Base-by-base conservation (phyloP, 768 basidiomycete genomes). In the Pleurotus pulmonarius region DNA sequence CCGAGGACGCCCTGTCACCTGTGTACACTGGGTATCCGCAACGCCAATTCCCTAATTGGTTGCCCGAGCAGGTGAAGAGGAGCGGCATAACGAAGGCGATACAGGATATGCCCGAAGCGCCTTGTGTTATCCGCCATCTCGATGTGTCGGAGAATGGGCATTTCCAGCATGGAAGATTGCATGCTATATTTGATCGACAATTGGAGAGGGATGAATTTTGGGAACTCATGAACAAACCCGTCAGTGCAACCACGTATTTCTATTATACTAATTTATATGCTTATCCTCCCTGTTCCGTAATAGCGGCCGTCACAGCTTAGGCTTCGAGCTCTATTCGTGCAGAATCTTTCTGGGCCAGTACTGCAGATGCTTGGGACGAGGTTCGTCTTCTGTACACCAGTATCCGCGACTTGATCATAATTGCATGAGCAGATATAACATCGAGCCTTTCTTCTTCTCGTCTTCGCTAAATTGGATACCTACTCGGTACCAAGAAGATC, bases 401-500 rank as follows among this genome's bases (percentile, higher is more conserved):
- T 34, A 11, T 9, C 29, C 29, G 29, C 29, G 8, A 34, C 29
- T 29, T 9, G 11, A 29, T 46, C 22, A 12, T 15, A 43, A 34
- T 40, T 0, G 9, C 9, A 34, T 11, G 8, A 34, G 11, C 39
- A 72, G 79, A 62, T 83, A 81, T 55, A 71, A 72, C 43, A 71
- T 86, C 56, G 85, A 86, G 59, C 85, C 85, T 0, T 85, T 86
- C 65, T 86, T 81, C 63, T 86, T 85, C 64, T 81, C 83, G 0
- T 85, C 83, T 1, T 80, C 83, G 1, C 64, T 83, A 5, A 80
- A 82, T 45, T 82, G 80, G 80, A 85, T 83, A 61, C 84, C 83
- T 9, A 73, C 80, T 12, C 73, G 83, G 56, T 83, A 82, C 60
- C 82, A 81, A 58, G 80, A 82, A 53, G 73, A 73, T 57, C 56